Conservation (phyloP, 2,329 filamentous ascomycete species). For the Pseudogymnoascus destructans region DNA sequence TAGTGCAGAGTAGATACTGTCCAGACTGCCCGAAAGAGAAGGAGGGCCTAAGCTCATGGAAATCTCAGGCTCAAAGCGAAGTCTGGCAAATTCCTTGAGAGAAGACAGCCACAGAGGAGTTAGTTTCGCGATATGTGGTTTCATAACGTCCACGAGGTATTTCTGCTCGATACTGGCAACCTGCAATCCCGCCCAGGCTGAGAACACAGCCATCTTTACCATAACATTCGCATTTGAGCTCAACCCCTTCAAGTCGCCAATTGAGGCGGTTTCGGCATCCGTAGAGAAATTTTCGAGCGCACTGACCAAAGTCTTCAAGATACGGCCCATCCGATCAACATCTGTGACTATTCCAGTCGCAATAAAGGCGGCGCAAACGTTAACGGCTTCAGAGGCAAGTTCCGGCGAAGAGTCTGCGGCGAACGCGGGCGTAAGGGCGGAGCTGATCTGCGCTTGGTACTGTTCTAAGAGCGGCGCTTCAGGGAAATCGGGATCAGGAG, state of each 20-base stretch:
- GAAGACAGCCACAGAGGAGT: conserved; percentile 92
- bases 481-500: conserved; percentile 92
- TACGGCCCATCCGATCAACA: conserved; percentile 96
- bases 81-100: conserved; percentile 78
- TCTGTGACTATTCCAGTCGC: conserved; percentile 95
- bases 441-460: conserved; percentile 97
- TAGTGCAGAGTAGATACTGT: conserved; percentile 86
- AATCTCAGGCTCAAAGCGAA: conserved; percentile 94
- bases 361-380: conserved; percentile 96
- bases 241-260: conserved; percentile 83
- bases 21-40: conserved; percentile 70
- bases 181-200: conserved; percentile 93
- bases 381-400: conserved; percentile 86
- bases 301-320: conserved; percentile 81
- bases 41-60: conserved; percentile 77
- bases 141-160: conserved; percentile 78
- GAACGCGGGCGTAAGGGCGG: conserved; percentile 89
- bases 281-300: conserved; percentile 85
- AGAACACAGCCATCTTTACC: conserved; percentile 96
- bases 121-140: conserved; percentile 76
- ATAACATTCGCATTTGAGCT: conserved; percentile 96
- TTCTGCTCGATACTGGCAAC: conserved; percentile 86
- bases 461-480: conserved; percentile 93
- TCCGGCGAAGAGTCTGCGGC: conserved; percentile 92
- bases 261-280: conserved; percentile 68